These are phyloP conservation scores for Atkinsonella hypoxylon DNA, from an alignment of 2,329 filamentous ascomycete species.

Conservation along the genomic window DNA sequence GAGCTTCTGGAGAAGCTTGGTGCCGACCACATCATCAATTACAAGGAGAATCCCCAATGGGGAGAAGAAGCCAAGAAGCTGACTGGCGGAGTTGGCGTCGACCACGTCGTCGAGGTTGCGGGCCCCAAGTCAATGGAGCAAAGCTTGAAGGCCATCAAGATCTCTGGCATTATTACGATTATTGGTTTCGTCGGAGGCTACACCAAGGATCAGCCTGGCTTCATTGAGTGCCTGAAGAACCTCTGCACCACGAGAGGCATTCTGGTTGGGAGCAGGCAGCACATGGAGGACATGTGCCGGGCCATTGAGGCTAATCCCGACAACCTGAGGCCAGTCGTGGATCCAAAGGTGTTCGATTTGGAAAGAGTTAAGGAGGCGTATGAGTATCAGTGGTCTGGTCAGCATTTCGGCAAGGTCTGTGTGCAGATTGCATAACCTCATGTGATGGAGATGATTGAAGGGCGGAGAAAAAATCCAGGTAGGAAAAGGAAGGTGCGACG, in stretches of 20 bases:
- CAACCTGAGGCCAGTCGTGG: conserved; percentile 33
- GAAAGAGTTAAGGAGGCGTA: conserved; percentile 33
- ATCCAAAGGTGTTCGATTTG: conserved; percentile 31
- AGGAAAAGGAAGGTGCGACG: too few species aligned
- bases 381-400: conserved; percentile 25
- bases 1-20: conserved; percentile 32
- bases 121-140: conserved; percentile 32
- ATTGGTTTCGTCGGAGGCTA: conserved; percentile 25
- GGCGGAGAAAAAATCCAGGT: too few species aligned
- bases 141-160: conserved; percentile 31
- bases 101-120: conserved; percentile 37
- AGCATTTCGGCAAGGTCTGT: conserved; percentile 28
- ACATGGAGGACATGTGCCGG: conserved; percentile 40
- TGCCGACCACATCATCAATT: conserved; percentile 39
- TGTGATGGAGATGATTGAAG: too few species aligned
- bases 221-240: conserved; percentile 20
- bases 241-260: conserved; percentile 33
- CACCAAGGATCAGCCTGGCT: conserved; percentile 17
- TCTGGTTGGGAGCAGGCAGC: conserved; percentile 30
- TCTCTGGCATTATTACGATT: conserved; percentile 33
- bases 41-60: conserved; percentile 33
- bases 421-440: conserved; percentile 17
- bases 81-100: conserved; percentile 31
- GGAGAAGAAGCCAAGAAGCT: conserved; percentile 30
- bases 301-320: conserved; percentile 35